Evolutionary conservation across 495 filamentous ascomycete species (phyloP).

Genomic region (Daldinia caldariorum): DNA sequence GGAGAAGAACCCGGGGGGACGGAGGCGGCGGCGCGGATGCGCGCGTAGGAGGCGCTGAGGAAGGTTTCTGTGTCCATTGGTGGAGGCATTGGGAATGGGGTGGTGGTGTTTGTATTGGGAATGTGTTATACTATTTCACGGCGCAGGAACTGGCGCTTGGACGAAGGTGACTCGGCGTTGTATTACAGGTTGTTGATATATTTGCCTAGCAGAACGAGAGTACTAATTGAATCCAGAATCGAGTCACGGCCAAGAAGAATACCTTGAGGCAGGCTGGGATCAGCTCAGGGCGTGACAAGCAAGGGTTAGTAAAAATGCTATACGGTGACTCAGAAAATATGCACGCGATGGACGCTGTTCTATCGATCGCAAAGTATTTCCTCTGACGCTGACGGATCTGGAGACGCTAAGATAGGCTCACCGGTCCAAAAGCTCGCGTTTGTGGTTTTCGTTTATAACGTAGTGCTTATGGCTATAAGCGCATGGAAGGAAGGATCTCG

Average conservation of each 20-base stretch:
- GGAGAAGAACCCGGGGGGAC: conserved; percentile 13
- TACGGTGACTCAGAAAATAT: conserved; percentile 11
- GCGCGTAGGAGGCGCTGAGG: conserved; percentile 30
- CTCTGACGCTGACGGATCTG: neutral
- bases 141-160: neutral
- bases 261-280: neutral
- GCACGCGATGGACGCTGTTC: neutral
- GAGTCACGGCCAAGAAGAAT: neutral
- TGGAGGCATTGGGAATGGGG: neutral
- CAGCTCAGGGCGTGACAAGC: too few species aligned
- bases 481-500: neutral
- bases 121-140: neutral
- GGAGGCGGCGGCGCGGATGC: conserved; percentile 34
- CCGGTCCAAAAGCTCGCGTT: neutral
- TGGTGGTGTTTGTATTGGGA: neutral
- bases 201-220: neutral
- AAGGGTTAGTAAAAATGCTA: too few species aligned
- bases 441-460: neutral
- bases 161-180: neutral
- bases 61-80: conserved; percentile 32
- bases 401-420: conserved; percentile 41
- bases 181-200: neutral
- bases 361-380: conserved; percentile 39
- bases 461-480: neutral
- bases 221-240: neutral